Conservation (phyloP, 2,329 filamentous ascomycete species). For the Fusarium torreyae region DNA sequence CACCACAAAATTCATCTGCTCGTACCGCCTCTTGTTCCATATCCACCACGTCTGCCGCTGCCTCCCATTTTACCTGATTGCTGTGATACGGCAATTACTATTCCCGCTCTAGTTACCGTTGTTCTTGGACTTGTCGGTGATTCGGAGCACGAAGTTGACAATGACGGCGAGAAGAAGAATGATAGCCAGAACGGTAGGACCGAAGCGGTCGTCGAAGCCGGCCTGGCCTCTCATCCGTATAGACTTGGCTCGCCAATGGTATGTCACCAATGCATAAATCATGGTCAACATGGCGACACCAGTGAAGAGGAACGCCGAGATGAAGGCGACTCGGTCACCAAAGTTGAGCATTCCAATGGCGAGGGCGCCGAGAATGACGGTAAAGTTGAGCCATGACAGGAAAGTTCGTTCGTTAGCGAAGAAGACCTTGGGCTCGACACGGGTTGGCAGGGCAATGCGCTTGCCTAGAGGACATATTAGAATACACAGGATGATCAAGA, state of each 20-base stretch:
- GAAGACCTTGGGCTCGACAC: slow-evolving; percentile 99
- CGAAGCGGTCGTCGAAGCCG: slow-evolving; percentile 96
- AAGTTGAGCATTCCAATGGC: slow-evolving; percentile 99
- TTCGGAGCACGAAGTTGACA: slow-evolving; percentile 93
- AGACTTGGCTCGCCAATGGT: slow-evolving; percentile 96
- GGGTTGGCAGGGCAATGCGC: slow-evolving; percentile 96
- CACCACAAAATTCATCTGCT: slow-evolving; percentile 19
- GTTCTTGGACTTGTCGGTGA: slow-evolving; percentile 63
- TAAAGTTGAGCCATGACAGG: slow-evolving; percentile 99
- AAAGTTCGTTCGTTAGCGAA: slow-evolving; percentile 99
- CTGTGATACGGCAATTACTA: background rate
- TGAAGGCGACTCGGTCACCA: slow-evolving; percentile 93
- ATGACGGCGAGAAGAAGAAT: slow-evolving; percentile 90
- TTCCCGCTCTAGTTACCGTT: slow-evolving; percentile 41
- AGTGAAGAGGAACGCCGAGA: slow-evolving; percentile 94
- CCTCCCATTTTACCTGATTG: background rate
- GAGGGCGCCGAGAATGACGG: slow-evolving; percentile 95
- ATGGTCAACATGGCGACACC: slow-evolving; percentile 94
- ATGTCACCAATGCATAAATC: slow-evolving; percentile 94
- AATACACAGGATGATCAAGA: background rate
- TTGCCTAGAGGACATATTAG: slow-evolving; percentile 77
- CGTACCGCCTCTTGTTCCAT: background rate
- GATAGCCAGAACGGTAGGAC: slow-evolving; percentile 90
- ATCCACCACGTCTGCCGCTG: background rate
- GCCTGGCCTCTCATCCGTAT: slow-evolving; percentile 93